phyloP scores from a whole-genome alignment of 2,329 filamentous ascomycete species.

The Aspergillus eucalypticola region DNA sequence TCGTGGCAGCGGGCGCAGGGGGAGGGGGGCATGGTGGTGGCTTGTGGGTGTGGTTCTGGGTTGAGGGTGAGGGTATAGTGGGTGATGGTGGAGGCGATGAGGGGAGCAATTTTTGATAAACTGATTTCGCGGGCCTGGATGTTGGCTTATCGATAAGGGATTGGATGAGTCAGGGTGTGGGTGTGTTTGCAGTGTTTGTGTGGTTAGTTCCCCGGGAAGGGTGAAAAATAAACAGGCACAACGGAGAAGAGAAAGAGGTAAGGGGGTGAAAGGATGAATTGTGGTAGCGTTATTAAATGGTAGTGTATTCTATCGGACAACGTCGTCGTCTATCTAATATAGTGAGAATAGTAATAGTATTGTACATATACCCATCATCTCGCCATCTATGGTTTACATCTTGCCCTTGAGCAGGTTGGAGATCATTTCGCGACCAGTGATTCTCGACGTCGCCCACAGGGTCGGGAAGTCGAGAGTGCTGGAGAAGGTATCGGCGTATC shows the following conservation, averaged over 20 bases:
- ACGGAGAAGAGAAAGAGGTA: neutral
- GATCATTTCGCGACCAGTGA: constrained; percentile 77
- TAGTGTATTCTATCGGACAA: neutral
- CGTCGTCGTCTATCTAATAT: neutral
- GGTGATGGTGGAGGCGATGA: constrained; percentile 5
- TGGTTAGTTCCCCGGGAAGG: neutral
- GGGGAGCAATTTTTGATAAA: neutral
- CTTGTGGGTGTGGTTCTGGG: neutral
- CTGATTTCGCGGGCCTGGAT: neutral
- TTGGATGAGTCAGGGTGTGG: constrained; percentile 16
- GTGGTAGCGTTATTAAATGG: neutral
- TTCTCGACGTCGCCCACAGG: constrained; percentile 72
- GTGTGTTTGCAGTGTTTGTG: constrained; percentile 19
- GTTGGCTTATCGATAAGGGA: constrained; percentile 10
- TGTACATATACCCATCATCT: neutral
- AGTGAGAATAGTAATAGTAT: neutral
- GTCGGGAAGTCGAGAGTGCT: constrained; percentile 86
- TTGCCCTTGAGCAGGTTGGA: constrained; percentile 70
- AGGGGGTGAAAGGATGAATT: too few species aligned
- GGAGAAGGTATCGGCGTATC: constrained; percentile 76
- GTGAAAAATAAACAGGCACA: neutral
- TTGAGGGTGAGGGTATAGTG: neutral
- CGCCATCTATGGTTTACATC: constrained; percentile 52
- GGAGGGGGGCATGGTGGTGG: constrained; percentile 68
- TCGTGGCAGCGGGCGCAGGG: constrained; percentile 74